Conservation (phyloP, 371 early-diverging fungal species). For the Blakeslea trispora region DNA sequence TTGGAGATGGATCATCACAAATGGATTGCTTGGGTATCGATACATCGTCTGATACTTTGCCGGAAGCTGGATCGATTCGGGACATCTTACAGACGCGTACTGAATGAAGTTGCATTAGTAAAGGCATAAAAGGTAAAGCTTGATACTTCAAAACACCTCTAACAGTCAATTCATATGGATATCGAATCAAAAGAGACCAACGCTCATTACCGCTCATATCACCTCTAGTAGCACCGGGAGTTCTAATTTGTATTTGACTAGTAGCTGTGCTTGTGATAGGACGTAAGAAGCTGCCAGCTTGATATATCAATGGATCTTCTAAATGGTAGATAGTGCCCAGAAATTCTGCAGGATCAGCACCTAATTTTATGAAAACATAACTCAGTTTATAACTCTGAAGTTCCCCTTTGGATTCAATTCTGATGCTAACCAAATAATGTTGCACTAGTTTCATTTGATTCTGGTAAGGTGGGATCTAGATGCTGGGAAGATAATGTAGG, state of each 20-base stretch:
- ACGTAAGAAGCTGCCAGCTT: conserved; percentile 20
- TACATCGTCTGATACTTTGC: conserved; percentile 32
- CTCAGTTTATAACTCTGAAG: too few species aligned
- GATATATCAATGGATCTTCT: conserved; percentile 28
- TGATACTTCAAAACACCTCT: conserved; percentile 69
- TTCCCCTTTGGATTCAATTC: too few species aligned
- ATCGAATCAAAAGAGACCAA: conserved; percentile 50
- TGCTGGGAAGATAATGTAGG: conserved; percentile 8
- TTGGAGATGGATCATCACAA: conserved; percentile 34
- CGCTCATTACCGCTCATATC: conserved; percentile 31
- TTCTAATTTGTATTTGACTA: conserved; percentile 30
- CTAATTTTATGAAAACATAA: conserved; percentile 1
- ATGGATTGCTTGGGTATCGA: conserved; percentile 33
- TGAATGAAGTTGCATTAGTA: conserved; percentile 27
- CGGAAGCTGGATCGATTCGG: conserved; percentile 49
- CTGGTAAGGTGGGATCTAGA: neutral
- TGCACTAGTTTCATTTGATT: neutral
- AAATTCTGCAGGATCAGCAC: conserved; percentile 33
- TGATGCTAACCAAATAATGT: too few species aligned
- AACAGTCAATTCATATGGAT: conserved; percentile 66
- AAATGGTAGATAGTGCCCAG: conserved; percentile 31
- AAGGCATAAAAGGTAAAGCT: conserved; percentile 31
- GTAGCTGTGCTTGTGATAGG: conserved; percentile 22
- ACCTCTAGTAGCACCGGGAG: conserved; percentile 25
- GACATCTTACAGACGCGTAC: conserved; percentile 47